phyloP scores from a whole-genome alignment of 1,284 basidiomycete genomes.

The Sanguinoderma infundibulare region DNA sequence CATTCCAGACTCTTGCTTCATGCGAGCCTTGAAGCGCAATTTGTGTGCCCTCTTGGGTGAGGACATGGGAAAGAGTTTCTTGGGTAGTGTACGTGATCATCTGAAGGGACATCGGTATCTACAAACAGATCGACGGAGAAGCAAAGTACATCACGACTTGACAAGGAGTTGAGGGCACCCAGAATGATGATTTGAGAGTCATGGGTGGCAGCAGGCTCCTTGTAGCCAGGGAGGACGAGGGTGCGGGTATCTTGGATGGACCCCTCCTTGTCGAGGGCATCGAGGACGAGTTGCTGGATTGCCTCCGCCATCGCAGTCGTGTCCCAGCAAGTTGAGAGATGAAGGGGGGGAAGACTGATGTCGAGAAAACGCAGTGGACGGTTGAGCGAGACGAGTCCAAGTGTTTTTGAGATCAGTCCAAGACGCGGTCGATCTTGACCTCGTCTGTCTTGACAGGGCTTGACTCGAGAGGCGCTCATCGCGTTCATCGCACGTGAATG shows the following conservation, averaged over 20 bases:
- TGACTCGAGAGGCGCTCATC: slow-evolving; percentile 26
- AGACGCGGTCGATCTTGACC: slow-evolving; percentile 20
- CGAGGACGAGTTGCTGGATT: slow-evolving; percentile 81
- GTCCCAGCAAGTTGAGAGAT: background rate
- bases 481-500: slow-evolving; percentile 22
- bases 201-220: slow-evolving; percentile 59
- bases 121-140: background rate
- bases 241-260: slow-evolving; percentile 78
- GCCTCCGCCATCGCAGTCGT: slow-evolving; percentile 65
- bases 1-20: slow-evolving; percentile 91
- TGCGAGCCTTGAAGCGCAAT: slow-evolving; percentile 88
- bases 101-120: slow-evolving; percentile 44
- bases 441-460: no score
- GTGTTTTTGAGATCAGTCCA: slow-evolving; percentile 6
- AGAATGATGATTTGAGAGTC: slow-evolving; percentile 84
- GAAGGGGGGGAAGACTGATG: background rate
- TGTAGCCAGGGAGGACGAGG: slow-evolving; percentile 71
- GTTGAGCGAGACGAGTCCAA: background rate
- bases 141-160: slow-evolving; percentile 79
- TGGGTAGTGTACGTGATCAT: slow-evolving; percentile 87
- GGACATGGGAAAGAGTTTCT: slow-evolving; percentile 73
- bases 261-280: slow-evolving; percentile 64
- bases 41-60: slow-evolving; percentile 83
- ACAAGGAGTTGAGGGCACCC: slow-evolving; percentile 87
- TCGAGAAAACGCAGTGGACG: background rate